Percentiles rank a stretch among this genome's conserved stretches.
Conservation (phyloP, 768 basidiomycete species). For the Serendipita vermifera region DNA sequence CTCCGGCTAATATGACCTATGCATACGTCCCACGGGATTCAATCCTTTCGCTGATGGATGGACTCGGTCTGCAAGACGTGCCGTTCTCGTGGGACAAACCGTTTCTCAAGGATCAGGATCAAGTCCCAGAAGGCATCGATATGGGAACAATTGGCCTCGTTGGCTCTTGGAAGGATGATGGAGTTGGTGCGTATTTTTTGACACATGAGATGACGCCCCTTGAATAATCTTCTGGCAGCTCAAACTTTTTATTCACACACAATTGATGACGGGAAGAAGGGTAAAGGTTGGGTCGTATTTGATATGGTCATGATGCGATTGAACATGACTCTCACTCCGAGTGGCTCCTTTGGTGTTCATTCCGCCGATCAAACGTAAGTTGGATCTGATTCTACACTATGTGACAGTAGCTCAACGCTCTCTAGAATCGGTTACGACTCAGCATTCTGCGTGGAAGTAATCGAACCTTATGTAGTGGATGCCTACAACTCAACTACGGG, state of each 20-base stretch:
- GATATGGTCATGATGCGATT: conserved; percentile 28
- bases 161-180: background rate
- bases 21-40: background rate
- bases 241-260: background rate
- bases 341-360: conserved; percentile 22
- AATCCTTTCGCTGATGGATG: background rate
- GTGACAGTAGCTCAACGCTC: background rate
- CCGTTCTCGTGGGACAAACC: background rate
- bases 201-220: background rate
- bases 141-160: background rate
- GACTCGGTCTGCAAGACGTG: background rate
- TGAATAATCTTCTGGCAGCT: too few species aligned
- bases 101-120: background rate
- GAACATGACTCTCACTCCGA: conserved; percentile 25
- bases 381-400: background rate
- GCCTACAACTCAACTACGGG: conserved; percentile 26
- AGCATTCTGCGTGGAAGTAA: conserved; percentile 28
- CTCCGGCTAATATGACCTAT: background rate
- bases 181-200: background rate
- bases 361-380: conserved; percentile 10
- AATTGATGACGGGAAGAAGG: conserved; percentile 13
- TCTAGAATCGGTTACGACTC: conserved; percentile 28
- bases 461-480: conserved; percentile 32
- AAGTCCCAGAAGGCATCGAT: background rate
- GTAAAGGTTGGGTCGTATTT: conserved; percentile 25